Evolutionary conservation across 2,329 filamentous ascomycete genomes (phyloP), one percentile per base, ranked within the genome.

Genomic region (Pleochaeta shiraiana): DNA sequence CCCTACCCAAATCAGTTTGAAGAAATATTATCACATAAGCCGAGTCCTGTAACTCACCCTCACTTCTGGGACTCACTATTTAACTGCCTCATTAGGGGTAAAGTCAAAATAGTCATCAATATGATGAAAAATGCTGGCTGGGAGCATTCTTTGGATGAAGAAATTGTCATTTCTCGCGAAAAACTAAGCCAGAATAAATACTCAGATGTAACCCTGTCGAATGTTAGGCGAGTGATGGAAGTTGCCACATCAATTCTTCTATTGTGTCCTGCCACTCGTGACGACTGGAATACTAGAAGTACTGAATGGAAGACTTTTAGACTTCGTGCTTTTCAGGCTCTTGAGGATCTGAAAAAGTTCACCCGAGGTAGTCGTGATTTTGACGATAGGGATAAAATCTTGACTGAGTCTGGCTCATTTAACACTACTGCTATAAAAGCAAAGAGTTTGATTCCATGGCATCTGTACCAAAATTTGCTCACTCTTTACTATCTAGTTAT

Each of bases 1-100:
- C 80, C 86, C 30, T 87, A 87, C 69, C 79, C 80, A 1, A 79
- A 83, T 63, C 86, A 91, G 70, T 77, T 87, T 28, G 77, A 83
- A 43, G 78, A 83, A 3, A 79, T 96, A 28, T 76, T 81, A 67
- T 78, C 79, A 31, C 76, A 84, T 69, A 79, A 79, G 57, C 87
- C 88, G 0, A 87, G 87, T 66, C 88, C 90, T 26, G 86, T 89
- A 1, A 83, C 83, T 53, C 88, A 93, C 70, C 77, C 79, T 30
- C 78, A 87, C 39, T 97, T 90, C 75, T 97, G 92, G 92, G 88
- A 91, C 71, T 84, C 84, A 0, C 77, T 95, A n/a, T 87, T 86
- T 69, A 82, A 83, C 64, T 79, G 84, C 16, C 78, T 91, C 26
- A 77, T 95, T 30, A 86, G 90, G 59, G 92, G 91, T 50, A 85